Conservation (phyloP, 2,329 filamentous ascomycete genomes). For the Clonostachys byssicola region DNA sequence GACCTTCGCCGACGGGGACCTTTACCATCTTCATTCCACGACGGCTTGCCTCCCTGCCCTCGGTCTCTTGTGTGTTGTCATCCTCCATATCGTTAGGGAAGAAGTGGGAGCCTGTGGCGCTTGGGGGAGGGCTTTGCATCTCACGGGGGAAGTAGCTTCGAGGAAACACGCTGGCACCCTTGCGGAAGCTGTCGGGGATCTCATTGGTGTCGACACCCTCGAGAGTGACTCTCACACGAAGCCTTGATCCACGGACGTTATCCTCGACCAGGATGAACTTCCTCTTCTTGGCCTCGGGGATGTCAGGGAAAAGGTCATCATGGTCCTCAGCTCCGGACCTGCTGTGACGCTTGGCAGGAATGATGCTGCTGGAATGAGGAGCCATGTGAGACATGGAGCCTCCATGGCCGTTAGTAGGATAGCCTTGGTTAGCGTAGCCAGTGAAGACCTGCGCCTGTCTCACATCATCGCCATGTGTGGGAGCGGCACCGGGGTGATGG, state of each 20-base stretch:
- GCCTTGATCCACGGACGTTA: constrained; percentile 71
- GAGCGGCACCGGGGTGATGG: constrained; percentile 61
- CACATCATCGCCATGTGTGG: constrained; percentile 58
- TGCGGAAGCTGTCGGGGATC: constrained; percentile 92
- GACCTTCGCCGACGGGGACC: constrained; percentile 64
- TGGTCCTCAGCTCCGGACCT: constrained; percentile 52
- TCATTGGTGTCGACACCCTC: constrained; percentile 92
- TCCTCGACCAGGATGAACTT: constrained; percentile 98
- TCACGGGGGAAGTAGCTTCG: constrained; percentile 89
- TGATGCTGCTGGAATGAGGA: constrained; percentile 26
- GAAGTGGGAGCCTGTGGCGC: constrained; percentile 69
- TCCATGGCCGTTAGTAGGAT: constrained; percentile 41
- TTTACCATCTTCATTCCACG: constrained; percentile 43
- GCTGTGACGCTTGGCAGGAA: constrained; percentile 26
- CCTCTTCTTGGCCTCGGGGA: constrained; percentile 85
- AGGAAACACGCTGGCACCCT: constrained; percentile 83
- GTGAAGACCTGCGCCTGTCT: constrained; percentile 73
- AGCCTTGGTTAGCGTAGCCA: constrained; percentile 60
- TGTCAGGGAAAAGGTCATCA: constrained; percentile 76
- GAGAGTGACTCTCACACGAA: constrained; percentile 89
- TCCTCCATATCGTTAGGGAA: constrained; percentile 63
- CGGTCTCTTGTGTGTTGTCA: constrained; percentile 46
- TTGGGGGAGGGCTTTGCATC: constrained; percentile 82
- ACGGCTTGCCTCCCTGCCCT: constrained; percentile 37
- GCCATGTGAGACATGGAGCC: constrained; percentile 62